Evolutionary conservation across 805 yeast species (phyloP), one percentile per base, ranked within the genome.

Genomic region (Blastobotrys mokoenaii): DNA sequence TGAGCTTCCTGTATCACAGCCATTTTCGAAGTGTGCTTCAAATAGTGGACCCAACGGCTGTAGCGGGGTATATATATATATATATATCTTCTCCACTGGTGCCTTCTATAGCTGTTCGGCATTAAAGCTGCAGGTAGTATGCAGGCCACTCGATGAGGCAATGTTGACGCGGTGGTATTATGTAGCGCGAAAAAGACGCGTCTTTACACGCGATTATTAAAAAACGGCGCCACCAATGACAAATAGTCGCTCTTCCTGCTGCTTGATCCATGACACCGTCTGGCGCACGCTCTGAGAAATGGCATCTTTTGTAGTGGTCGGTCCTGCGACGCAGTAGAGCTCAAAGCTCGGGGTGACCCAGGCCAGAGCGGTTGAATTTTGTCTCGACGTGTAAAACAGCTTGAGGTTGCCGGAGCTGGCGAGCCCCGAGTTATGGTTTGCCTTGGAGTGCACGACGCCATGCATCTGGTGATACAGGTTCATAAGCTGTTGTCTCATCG

Each of bases 211-310:
- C 34, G 34, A 6, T 14, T 31, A 15, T 37, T 52, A 80, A 56
- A 78, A 83, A 0, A 74, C 70, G 0, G 84, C 85, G 1, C 93
- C 93, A n/a, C 79, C 80, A 17, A 78, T 76, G 9, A 83, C 77
- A 59, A 86, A 87, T 31, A 87, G 60, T 34, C 93, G 66, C 44
- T 77, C 78, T 50, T 83, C 83, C 52, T 84, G 75, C 50, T 72
- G 77, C 49, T 75, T 71, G 54, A 94, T 81, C 96, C 96, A 89
- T 41, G 71, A 70, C 7, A 84, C 78, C 11, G 87, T 76, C 16
- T 71, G 69, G 43, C 78, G 71, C 34, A 88, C 80, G 49, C 85
- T 78, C 16, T 67, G 67, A 12, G 82, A 73, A 47, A 88, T 63
- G 0, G 73, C 69, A 34, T 75, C 75, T 37, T 80, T 77, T 38